Base-by-base conservation (phyloP, 2,329 filamentous ascomycete species). In the Paecilomyces variotii region DNA sequence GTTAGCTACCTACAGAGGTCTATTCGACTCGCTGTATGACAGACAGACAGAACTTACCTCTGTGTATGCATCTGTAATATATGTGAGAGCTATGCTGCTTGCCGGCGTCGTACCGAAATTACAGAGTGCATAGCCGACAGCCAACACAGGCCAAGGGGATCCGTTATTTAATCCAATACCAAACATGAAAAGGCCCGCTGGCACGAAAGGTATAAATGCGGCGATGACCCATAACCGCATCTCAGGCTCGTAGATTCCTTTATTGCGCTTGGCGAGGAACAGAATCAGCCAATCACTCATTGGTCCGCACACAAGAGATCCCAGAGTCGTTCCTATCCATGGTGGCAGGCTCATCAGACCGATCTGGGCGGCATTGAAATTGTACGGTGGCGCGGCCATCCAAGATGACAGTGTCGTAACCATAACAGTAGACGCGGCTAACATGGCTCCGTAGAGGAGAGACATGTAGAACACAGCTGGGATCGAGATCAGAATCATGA, bases 381-480 rank as follows among this genome's bases (percentile, higher is more conserved):
- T 75, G 62, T 79, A 79, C 0, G 77, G 74, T 2, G 72, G 65
- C 0, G 65, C 28, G 9, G 72, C 62, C 63, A 80, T 71, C 57
- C 70, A 73, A 0, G 68, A 70, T 5, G 73, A 73, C 19, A 70
- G 65, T 0, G 67, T 68, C 0, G 73, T 74, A 1, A 69, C 69
- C 53, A 77, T 68, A 49, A 80, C 68, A 1, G 72, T 72, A 2
- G 69, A 67, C 67, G 70, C 76, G 5, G 73, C 72, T 0, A 77
- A 62, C 12, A 76, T 61, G 6, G 72, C 67, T 1, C 73, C 76
- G 27, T 76, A 78, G 32, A 72, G 66, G 1, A 79, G 28, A 1
- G 73, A 71, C 2, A 73, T 74, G 56, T 74, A 78, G 32, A 72
- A 57, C 19, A 78, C 72, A 1, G 74, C 74, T 1, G 92, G 92